A percentile compares a stretch with the other conserved stretches of the same genome.
Conservation (phyloP, 106 monocot genomes). For the Iris macrosiphon region DNA sequence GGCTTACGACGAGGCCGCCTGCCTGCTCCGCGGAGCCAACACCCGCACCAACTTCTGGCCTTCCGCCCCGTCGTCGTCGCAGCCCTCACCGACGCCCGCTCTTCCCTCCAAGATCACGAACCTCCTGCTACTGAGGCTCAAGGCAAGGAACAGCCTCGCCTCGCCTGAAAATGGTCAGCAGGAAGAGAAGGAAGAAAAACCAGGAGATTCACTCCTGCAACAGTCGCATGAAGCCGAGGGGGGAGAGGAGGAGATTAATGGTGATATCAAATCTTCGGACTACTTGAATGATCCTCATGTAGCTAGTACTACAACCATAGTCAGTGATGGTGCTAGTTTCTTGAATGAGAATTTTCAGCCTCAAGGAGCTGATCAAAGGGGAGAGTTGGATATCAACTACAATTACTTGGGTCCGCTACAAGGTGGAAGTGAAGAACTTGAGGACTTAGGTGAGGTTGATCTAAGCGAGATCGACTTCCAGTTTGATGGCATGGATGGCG, state of each 20-base stretch:
- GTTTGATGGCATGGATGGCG: slow-evolving; percentile 14
- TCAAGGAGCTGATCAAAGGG: background rate
- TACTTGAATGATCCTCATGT: slow-evolving; percentile 18
- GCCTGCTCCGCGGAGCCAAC: slow-evolving; percentile 31
- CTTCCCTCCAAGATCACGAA: slow-evolving; percentile 34
- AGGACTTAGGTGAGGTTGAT: slow-evolving; percentile 13
- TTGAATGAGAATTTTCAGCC: background rate
- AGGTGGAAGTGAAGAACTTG: background rate
- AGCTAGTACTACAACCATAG: too few species aligned
- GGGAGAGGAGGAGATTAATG: background rate
- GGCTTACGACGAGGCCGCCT: slow-evolving; percentile 34
- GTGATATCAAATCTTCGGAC: slow-evolving; percentile 18
- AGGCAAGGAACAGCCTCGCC: slow-evolving; percentile 15
- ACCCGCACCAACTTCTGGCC: slow-evolving; percentile 30
- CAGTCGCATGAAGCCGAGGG: background rate
- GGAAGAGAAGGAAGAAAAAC: too few species aligned
- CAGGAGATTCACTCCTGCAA: too few species aligned
- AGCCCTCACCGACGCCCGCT: slow-evolving; percentile 12
- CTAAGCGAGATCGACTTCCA: slow-evolving; percentile 24
- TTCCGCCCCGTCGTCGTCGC: slow-evolving; percentile 11
- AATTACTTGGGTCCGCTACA: background rate
- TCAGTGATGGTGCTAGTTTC: background rate
- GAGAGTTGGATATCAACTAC: slow-evolving; percentile 1
- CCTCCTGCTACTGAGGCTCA: slow-evolving; percentile 31
- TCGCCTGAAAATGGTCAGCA: slow-evolving; percentile 1